phyloP scores from a whole-genome alignment of 257 asterid species.

The Coffea canephora region DNA sequence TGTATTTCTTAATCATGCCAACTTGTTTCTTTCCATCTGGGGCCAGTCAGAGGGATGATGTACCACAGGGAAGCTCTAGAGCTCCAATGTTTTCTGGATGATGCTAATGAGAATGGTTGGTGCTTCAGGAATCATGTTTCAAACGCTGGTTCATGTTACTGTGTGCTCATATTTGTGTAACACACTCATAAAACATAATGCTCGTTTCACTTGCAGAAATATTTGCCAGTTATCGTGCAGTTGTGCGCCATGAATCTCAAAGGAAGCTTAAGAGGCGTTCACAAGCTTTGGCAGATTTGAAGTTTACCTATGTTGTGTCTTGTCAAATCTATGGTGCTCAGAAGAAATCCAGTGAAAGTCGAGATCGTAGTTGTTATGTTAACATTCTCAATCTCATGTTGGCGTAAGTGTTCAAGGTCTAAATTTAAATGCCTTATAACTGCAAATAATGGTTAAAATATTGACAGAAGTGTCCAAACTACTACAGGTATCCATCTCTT shows the following conservation, averaged over 20 bases:
- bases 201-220: conserved; percentile 52
- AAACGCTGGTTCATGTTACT: conserved; percentile 11
- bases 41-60: conserved; percentile 97
- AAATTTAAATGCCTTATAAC: conserved; percentile 13
- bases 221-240: conserved; percentile 76
- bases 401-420: conserved; percentile 53
- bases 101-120: conserved; percentile 84
- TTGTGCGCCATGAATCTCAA: conserved; percentile 48
- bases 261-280: conserved; percentile 61
- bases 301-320: conserved; percentile 95
- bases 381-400: conserved; percentile 92
- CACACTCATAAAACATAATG: conserved; percentile 9
- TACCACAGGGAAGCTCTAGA: conserved; percentile 88
- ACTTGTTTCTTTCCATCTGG: conserved; percentile 18
- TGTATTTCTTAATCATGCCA: neutral
- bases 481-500: conserved; percentile 78
- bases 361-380: conserved; percentile 71
- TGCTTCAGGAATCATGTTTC: neutral
- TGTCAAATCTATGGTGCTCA: conserved; percentile 95
- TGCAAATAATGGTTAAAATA: conserved; percentile 9
- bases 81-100: conserved; percentile 92
- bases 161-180: neutral
- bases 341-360: conserved; percentile 73
- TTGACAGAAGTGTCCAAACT: conserved; percentile 21
- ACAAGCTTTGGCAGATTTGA: conserved; percentile 91